Percentiles rank a stretch among this genome's conserved stretches.
Evolutionary conservation across 208 protist genomes (phyloP).

Genomic region (Lotmaria passim): DNA sequence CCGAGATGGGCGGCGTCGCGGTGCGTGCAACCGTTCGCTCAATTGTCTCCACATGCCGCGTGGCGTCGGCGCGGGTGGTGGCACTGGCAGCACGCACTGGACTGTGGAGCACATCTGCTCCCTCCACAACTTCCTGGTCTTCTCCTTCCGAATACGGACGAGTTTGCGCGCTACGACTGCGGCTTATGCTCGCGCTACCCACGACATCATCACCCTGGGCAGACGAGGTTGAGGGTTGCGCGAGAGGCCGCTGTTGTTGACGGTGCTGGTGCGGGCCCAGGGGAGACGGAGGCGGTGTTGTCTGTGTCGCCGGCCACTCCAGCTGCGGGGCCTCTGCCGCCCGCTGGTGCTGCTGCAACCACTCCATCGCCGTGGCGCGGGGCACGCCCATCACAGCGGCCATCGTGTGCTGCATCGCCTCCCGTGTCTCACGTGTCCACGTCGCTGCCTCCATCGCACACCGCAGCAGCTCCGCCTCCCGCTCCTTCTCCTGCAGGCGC

Average conservation of each 20-base stretch:
- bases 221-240: too few relatives aligned
- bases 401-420: conserved; percentile 25
- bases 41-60: conserved; percentile 27
- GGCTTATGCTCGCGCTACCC: too few relatives aligned
- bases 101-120: neutral
- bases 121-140: neutral
- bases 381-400: conserved; percentile 28
- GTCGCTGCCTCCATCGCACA: conserved; percentile 46
- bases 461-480: conserved; percentile 59
- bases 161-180: too few relatives aligned
- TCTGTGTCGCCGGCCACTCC: conserved; percentile 12
- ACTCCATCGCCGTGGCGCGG: conserved; percentile 12
- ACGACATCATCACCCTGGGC: too few relatives aligned
- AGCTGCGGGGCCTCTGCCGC: conserved; percentile 16
- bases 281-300: neutral
- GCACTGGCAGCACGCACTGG: conserved; percentile 1
- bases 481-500: conserved; percentile 42
- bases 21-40: conserved; percentile 21
- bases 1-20: neutral
- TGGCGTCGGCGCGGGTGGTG: neutral
- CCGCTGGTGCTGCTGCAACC: conserved; percentile 8
- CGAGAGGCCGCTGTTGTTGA: neutral
- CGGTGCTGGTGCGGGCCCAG: neutral
- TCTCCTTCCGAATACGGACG: too few relatives aligned
- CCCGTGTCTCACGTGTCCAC: conserved; percentile 36